These are phyloP conservation scores for apple (Malus domestica) DNA, from an alignment of 306 rosid species.

Conservation along the genomic window ASM211411v1 NC_041791.1:25465001-25465500, in stretches of 20 bases:
- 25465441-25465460: conserved; percentile 15
- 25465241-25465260: conserved; percentile 14
- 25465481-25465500: conserved; percentile 28
- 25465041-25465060: conserved; percentile 34
- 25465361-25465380: conserved; percentile 10
- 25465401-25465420: conserved; percentile 29
- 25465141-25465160: conserved; percentile 32
- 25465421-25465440: conserved; percentile 41
- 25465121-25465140: background rate
- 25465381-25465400: conserved; percentile 22
- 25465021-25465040: conserved; percentile 10
- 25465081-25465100: conserved; percentile 11
- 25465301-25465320: conserved; percentile 24
- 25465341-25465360: conserved; percentile 23
- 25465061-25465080: conserved; percentile 18
- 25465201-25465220: conserved; percentile 38
- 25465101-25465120: background rate
- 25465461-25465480: conserved; percentile 39
- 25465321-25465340: conserved; percentile 4
- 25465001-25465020: conserved; percentile 32
- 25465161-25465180: conserved; percentile 39
- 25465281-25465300: conserved; percentile 11
- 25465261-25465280: conserved; percentile 41
- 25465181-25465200: conserved; percentile 11
- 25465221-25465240: conserved; percentile 34